Conservation (phyloP, 176 grass and related monocot genomes). For the bread wheat (Triticum aestivum) region DNA sequence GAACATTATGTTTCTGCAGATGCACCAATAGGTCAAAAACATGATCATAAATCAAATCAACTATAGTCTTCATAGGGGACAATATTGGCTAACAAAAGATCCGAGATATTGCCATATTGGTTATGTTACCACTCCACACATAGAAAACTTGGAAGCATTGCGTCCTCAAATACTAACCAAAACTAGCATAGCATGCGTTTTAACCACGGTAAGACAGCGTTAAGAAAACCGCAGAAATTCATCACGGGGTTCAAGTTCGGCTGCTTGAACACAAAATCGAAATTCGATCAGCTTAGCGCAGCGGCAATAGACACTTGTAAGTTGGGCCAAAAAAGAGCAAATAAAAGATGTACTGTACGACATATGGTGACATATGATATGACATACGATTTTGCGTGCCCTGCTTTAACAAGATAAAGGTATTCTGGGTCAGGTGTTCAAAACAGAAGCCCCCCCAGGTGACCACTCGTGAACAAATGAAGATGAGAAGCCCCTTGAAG, state of each 20-base stretch:
- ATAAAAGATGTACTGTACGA: not conserved
- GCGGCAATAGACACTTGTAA: not conserved
- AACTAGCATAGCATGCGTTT: slow-evolving; percentile 3
- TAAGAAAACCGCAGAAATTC: not conserved
- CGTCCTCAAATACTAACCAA: not conserved
- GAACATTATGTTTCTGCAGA: not conserved
- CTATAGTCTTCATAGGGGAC: not conserved
- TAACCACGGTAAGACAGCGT: not conserved
- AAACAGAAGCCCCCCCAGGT: not conserved
- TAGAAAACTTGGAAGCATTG: not conserved
- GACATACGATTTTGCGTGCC: not conserved
- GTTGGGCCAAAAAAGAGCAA: not conserved
- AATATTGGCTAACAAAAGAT: not conserved
- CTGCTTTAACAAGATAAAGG: not conserved
- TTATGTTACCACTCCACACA: not conserved
- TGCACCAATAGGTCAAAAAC: not conserved
- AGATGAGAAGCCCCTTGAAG: not conserved
- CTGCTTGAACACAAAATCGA: not conserved
- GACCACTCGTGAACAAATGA: not conserved
- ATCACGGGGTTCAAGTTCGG: not conserved
- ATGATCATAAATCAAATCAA: slow-evolving; percentile 3
- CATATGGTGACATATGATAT: not conserved
- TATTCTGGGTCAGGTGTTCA: not conserved
- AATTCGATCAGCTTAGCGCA: not conserved
- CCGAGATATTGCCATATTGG: not conserved